Evolutionary conservation across 2,329 filamentous ascomycete species (phyloP).

Genomic region (Gnomoniopsis sp.): DNA sequence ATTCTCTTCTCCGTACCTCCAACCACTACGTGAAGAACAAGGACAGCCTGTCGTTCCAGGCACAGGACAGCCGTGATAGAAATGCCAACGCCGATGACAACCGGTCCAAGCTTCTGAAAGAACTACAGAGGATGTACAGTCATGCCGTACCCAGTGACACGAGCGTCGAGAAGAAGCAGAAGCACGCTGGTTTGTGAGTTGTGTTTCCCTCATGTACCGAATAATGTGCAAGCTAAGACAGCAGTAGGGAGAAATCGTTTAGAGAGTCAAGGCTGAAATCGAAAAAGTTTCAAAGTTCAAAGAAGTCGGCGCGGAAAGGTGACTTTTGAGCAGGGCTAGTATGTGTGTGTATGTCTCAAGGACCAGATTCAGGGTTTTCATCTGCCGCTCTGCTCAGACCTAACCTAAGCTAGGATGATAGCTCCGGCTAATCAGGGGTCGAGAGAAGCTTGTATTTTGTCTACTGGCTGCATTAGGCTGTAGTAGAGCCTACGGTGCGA

Average conservation of each 20-base stretch:
- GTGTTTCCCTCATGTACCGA: background rate
- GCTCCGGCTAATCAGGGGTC: constrained; percentile 11
- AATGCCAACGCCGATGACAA: constrained; percentile 53
- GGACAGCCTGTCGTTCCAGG: constrained; percentile 53
- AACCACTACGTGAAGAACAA: constrained; percentile 51
- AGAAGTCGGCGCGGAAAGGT: constrained; percentile 34
- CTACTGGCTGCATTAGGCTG: background rate
- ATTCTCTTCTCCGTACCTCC: constrained; percentile 43
- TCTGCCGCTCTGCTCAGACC: background rate
- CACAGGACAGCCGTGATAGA: constrained; percentile 51
- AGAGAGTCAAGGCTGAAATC: constrained; percentile 40
- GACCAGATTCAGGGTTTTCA: background rate
- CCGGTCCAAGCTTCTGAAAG: constrained; percentile 42
- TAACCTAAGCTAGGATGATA: constrained; percentile 8
- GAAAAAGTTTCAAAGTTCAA: constrained; percentile 48
- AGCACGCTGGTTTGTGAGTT: constrained; percentile 45
- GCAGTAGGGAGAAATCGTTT: constrained; percentile 42
- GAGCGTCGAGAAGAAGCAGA: constrained; percentile 43
- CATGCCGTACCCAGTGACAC: constrained; percentile 45
- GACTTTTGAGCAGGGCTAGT: background rate
- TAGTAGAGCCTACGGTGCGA: background rate
- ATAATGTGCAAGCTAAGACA: constrained; percentile 11
- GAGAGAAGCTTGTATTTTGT: background rate
- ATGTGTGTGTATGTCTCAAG: background rate
- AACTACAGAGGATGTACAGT: constrained; percentile 45